A percentile compares a stretch with the other conserved stretches of the same genome.
phyloP scores from a whole-genome alignment of 179 eudicot genomes.

The Actinidia arguta region DNA sequence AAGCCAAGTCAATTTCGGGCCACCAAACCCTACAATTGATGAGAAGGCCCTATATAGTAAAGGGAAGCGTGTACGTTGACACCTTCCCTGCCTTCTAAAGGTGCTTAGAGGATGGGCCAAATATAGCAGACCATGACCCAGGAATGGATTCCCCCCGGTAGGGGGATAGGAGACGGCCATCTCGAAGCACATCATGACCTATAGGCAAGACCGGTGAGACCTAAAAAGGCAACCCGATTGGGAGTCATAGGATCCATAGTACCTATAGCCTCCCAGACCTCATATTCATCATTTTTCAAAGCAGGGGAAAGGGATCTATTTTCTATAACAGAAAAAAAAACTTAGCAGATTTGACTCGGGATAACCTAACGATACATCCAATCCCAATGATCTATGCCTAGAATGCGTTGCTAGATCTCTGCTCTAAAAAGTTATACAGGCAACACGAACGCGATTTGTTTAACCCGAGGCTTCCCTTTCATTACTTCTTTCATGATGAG shows the following conservation, averaged over 20 bases:
- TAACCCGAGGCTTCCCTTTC: too few relatives aligned
- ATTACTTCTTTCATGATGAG: too few relatives aligned
- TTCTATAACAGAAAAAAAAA: not conserved
- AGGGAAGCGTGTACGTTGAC: not conserved
- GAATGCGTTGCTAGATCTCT: not conserved
- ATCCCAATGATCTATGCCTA: not conserved
- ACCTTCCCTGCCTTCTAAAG: not conserved
- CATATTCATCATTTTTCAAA: too few relatives aligned
- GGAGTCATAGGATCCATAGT: too few relatives aligned
- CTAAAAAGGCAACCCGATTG: too few relatives aligned
- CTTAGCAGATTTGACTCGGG: not conserved
- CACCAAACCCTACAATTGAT: not conserved
- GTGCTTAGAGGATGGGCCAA: too few relatives aligned
- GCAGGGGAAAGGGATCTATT: too few relatives aligned
- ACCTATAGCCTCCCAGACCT: too few relatives aligned
- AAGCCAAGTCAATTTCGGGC: not conserved
- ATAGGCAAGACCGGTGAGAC: not conserved
- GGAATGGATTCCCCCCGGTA: not conserved
- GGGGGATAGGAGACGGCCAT: not conserved
- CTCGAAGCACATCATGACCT: not conserved
- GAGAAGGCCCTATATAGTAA: not conserved
- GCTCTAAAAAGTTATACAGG: not conserved
- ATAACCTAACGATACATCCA: not conserved
- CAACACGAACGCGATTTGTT: not conserved
- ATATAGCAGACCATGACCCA: not conserved